Conservation (phyloP, 2,329 filamentous ascomycete genomes). For the Periconia macrospinosa region DNA sequence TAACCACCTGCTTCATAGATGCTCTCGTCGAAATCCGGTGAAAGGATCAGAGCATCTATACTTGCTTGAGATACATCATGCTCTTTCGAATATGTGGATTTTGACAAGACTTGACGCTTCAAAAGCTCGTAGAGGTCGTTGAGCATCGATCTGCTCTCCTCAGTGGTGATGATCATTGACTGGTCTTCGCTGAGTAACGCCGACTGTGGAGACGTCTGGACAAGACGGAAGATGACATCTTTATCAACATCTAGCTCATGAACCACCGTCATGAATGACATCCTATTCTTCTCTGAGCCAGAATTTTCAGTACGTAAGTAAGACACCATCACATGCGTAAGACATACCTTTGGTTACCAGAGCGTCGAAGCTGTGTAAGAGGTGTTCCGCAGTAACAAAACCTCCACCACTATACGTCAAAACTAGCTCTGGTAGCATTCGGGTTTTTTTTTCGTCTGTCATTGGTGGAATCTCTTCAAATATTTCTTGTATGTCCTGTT, state of each 20-base stretch:
- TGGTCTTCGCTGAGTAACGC: constrained; percentile 28
- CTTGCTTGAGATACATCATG: constrained; percentile 26
- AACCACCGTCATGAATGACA: constrained; percentile 17
- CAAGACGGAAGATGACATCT: constrained; percentile 22
- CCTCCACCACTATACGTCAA: constrained; percentile 24
- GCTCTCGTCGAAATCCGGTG: constrained; percentile 8
- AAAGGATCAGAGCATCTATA: constrained; percentile 20
- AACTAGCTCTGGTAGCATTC: constrained; percentile 20
- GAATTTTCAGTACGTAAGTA: background rate
- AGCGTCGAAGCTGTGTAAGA: constrained; percentile 21
- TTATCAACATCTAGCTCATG: constrained; percentile 23
- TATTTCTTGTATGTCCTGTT: constrained; percentile 33
- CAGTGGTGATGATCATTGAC: constrained; percentile 25
- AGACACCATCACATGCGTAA: background rate
- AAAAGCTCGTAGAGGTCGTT: constrained; percentile 12
- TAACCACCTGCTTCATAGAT: constrained; percentile 18
- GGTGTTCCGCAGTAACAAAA: constrained; percentile 27
- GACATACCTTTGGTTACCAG: constrained; percentile 18
- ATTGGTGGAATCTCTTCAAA: constrained; percentile 24
- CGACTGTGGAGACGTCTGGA: constrained; percentile 14
- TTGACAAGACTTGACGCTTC: constrained; percentile 16
- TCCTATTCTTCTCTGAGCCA: constrained; percentile 13
- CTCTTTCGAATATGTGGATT: constrained; percentile 17
- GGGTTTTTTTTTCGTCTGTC: constrained; percentile 5
- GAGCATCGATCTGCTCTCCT: constrained; percentile 20